phyloP scores from a whole-genome alignment of 805 yeast genomes.

The Starmerella bombicola region DNA sequence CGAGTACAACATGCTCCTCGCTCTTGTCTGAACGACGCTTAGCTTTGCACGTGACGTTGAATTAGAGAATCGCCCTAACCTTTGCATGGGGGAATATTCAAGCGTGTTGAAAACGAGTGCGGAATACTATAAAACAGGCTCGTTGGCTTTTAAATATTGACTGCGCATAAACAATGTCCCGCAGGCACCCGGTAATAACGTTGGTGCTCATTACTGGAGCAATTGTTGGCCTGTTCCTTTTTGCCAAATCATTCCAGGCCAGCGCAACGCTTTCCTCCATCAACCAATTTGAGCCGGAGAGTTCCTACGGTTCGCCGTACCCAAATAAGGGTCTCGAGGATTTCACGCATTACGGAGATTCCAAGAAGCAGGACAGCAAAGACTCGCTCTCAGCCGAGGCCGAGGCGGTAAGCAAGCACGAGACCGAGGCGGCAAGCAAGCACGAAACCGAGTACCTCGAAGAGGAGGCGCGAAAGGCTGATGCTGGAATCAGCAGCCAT shows the following conservation, averaged over 20 bases:
- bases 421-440: background rate
- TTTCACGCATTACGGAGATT: background rate
- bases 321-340: background rate
- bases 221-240: slow-evolving; percentile 4
- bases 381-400: background rate
- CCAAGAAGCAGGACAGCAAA: no score
- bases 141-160: no score
- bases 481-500: no score
- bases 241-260: slow-evolving; percentile 9
- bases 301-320: background rate
- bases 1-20: no score
- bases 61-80: no score
- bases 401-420: background rate
- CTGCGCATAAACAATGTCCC: no score
- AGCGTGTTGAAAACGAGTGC: no score
- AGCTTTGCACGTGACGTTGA: no score
- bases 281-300: slow-evolving; percentile 2
- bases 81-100: no score
- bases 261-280: slow-evolving; percentile 7
- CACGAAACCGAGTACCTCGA: background rate
- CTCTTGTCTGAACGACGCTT: no score
- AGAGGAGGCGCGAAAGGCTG: background rate
- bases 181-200: slow-evolving; percentile 3
- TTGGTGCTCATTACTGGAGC: background rate
- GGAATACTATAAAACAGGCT: no score